A percentile compares a stretch with the other conserved stretches of the same genome.
phyloP scores from a whole-genome alignment of 2,329 filamentous ascomycete genomes.

The Raffaelea albimanens region DNA sequence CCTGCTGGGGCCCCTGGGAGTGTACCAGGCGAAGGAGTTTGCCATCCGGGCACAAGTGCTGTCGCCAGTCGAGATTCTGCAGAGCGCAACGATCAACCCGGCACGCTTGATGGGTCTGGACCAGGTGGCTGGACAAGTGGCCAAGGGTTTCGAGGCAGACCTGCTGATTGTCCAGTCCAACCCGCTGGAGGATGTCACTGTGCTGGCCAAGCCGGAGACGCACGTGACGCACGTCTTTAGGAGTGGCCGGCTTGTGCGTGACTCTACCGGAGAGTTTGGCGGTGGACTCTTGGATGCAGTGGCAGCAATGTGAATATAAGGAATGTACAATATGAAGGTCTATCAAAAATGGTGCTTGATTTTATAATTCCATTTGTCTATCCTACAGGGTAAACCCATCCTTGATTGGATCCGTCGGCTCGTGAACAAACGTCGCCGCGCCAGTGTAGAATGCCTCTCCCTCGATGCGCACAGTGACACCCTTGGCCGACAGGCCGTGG shows the following conservation, averaged over 20 bases:
- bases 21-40: slow-evolving; percentile 41
- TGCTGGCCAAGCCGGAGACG: slow-evolving; percentile 35
- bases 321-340: too few species aligned
- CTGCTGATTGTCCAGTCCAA: slow-evolving; percentile 38
- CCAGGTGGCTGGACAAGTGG: slow-evolving; percentile 34
- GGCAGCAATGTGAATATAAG: too few species aligned
- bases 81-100: slow-evolving; percentile 39
- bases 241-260: slow-evolving; percentile 26
- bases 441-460: too few species aligned
- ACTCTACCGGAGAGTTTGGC: too few species aligned
- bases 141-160: slow-evolving; percentile 38
- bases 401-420: too few species aligned
- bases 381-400: too few species aligned
- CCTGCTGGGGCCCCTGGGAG: slow-evolving; percentile 38
- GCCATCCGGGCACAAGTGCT: slow-evolving; percentile 32
- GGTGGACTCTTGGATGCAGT: too few species aligned
- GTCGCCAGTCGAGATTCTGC: slow-evolving; percentile 32
- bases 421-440: too few species aligned
- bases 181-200: slow-evolving; percentile 39
- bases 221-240: slow-evolving; percentile 39
- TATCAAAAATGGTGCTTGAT: too few species aligned
- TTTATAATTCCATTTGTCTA: too few species aligned
- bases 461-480: too few species aligned
- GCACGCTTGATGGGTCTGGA: slow-evolving; percentile 34
- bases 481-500: too few species aligned